phyloP scores from a whole-genome alignment of 495 filamentous ascomycete genomes.

The Tuber calosporum region DNA sequence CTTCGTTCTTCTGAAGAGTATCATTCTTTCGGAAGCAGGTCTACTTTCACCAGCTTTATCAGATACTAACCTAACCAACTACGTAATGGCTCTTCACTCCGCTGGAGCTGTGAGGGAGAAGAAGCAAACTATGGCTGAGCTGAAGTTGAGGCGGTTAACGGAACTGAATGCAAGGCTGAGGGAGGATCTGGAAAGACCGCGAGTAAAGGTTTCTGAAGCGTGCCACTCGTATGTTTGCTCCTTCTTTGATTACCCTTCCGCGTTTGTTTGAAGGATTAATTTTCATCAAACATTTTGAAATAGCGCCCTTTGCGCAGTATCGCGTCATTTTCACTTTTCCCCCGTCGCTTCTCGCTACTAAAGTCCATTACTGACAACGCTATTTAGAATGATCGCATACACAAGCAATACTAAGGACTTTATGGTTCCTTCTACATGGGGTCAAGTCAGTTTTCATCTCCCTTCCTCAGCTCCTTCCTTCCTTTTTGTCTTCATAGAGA shows the following conservation, averaged over 20 bases:
- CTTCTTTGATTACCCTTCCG: slow-evolving; percentile 1
- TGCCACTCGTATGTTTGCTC: slow-evolving; percentile 68
- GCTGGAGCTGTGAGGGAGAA: slow-evolving; percentile 52
- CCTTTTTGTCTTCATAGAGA: slow-evolving; percentile 8
- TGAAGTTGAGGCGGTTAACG: slow-evolving; percentile 90
- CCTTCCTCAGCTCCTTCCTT: slow-evolving; percentile 22
- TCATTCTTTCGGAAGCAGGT: not conserved
- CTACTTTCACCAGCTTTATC: not conserved
- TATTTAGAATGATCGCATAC: slow-evolving; percentile 82
- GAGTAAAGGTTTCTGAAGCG: slow-evolving; percentile 91
- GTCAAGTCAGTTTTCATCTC: slow-evolving; percentile 56
- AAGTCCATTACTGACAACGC: slow-evolving; percentile 8
- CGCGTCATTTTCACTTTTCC: slow-evolving; percentile 9
- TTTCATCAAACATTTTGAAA: not conserved
- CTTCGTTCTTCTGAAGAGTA: slow-evolving; percentile 23
- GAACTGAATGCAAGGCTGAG: slow-evolving; percentile 90
- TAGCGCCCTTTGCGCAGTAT: slow-evolving; percentile 4
- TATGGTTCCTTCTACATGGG: slow-evolving; percentile 98
- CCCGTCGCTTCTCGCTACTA: not conserved
- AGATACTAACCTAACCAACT: slow-evolving; percentile 17
- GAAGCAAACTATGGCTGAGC: slow-evolving; percentile 98
- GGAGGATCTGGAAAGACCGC: slow-evolving; percentile 88
- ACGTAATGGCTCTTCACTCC: slow-evolving; percentile 40
- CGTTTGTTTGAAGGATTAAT: not conserved
- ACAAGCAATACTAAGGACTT: slow-evolving; percentile 95